Evolutionary conservation across 768 basidiomycete genomes (phyloP).

Genomic region (Harrya chromipes): DNA sequence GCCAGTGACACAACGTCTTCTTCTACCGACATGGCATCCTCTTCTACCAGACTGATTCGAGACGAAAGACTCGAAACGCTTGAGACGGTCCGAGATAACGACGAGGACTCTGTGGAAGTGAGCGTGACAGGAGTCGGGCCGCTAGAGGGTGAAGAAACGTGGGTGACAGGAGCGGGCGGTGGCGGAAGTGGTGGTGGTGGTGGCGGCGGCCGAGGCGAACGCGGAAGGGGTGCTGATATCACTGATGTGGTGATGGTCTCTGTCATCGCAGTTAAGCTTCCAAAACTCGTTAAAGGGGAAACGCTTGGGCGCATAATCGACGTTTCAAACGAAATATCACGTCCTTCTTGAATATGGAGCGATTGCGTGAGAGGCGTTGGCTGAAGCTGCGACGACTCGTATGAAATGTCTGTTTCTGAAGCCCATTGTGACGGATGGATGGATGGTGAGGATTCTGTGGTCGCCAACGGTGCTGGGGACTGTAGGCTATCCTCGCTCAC

Average conservation of each 20-base stretch:
- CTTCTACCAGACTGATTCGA: conserved; percentile 33
- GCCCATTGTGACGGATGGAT: conserved; percentile 53
- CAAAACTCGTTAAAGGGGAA: conserved; percentile 32
- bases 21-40: conserved; percentile 27
- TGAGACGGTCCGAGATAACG: conserved; percentile 36
- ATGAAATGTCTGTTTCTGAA: conserved; percentile 62
- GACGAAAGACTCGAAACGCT: conserved; percentile 45
- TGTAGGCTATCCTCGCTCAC: conserved; percentile 29
- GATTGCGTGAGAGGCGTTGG: conserved; percentile 65
- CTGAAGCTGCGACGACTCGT: conserved; percentile 71
- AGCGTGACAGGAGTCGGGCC: conserved; percentile 30
- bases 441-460: conserved; percentile 38
- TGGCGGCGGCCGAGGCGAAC: background rate
- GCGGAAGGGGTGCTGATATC: conserved; percentile 8
- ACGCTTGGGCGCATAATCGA: conserved; percentile 67
- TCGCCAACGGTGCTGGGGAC: conserved; percentile 34
- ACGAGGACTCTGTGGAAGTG: conserved; percentile 30
- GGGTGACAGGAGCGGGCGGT: conserved; percentile 16
- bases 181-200: background rate
- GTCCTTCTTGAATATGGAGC: conserved; percentile 51
- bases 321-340: conserved; percentile 69
- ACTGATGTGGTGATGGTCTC: conserved; percentile 31
- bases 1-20: conserved; percentile 23
- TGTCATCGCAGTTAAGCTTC: conserved; percentile 34
- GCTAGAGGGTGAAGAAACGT: conserved; percentile 32